Evolutionary conservation across 805 yeast species (phyloP), one percentile per base, ranked within the genome.

Genomic region (Wickerhamomyces xylosicus): DNA sequence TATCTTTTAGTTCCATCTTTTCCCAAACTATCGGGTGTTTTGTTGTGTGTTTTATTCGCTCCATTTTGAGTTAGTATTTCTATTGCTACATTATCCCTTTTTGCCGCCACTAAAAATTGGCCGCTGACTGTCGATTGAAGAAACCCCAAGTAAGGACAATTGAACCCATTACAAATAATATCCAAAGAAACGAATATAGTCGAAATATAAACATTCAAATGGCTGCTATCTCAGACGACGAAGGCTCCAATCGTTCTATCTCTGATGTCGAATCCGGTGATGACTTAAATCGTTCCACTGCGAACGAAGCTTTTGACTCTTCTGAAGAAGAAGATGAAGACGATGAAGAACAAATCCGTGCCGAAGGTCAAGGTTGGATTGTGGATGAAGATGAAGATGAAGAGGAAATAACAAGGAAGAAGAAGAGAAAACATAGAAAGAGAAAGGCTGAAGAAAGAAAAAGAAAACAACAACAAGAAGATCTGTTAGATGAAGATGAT

Each of bases 311-410:
- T 16, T 71, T 71, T 44, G 92, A 84, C 49, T 83, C 94, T 9
- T 82, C 92, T 11, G 94, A 84, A 40, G 97, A 89, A 44, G 97
- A 87, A 32, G 95, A 84, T 7, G 95, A 85, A 22, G 89, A 80
- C 35, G 95, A 87, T 53, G 96, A 83, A 53, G 96, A 89, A 47
- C 97, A 89, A 53, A 77, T 83, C 35, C 72, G 80, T 47, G 74
- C 74, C 50, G 81, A 89, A 33, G 75, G 90, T 36, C 95, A 87
- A 45, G 97, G 96, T 0, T 87, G 90, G 59, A 89, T 90, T 52
- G 97, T 85, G 9, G 96, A 87, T 51, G 33, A 31, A 8, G 95
- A 85, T 50, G 95, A 83, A 42, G 94, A 79, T 17, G 84, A 73
- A n/a, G 79, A 69, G 13, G 78, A 64, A n/a, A 64, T 54, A 4